These are phyloP conservation scores for Micractinium conductrix DNA, from an alignment of 139 green algal species.

Conservation along the genomic window DNA sequence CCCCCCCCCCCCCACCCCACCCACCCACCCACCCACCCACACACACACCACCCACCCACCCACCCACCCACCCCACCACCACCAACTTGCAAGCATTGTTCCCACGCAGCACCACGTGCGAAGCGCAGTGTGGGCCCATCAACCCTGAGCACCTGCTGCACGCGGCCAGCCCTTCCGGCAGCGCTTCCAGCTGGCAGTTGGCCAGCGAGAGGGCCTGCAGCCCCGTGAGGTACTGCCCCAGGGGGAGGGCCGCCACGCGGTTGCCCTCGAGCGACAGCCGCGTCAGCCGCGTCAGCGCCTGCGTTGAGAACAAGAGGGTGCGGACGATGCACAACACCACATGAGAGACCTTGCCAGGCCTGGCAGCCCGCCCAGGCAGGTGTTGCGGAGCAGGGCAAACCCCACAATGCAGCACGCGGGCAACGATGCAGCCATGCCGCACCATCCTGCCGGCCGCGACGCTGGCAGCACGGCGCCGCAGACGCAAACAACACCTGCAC, in stretches of 20 bases:
- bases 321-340: neutral
- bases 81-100: neutral
- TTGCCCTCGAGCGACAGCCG: conserved; percentile 12
- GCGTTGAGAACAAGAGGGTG: neutral
- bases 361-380: too few relatives aligned
- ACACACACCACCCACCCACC: too few relatives aligned
- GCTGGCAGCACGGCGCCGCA: too few relatives aligned
- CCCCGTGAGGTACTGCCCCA: neutral
- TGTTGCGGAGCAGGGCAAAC: too few relatives aligned
- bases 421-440: too few relatives aligned
- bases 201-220: neutral
- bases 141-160: conserved; percentile 33
- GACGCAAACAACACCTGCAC: too few relatives aligned
- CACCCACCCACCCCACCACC: neutral
- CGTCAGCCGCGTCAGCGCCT: neutral
- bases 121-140: too few relatives aligned
- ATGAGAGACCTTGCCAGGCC: too few relatives aligned
- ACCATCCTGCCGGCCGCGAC: too few relatives aligned
- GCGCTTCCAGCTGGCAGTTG: neutral
- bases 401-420: too few relatives aligned
- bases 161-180: neutral
- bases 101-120: neutral
- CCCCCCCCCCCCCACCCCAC: too few relatives aligned
- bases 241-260: neutral
- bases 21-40: too few relatives aligned